Evolutionary conservation across 169 alveolate genomes (phyloP).

Genomic region (Plasmodium falciparum): DNA sequence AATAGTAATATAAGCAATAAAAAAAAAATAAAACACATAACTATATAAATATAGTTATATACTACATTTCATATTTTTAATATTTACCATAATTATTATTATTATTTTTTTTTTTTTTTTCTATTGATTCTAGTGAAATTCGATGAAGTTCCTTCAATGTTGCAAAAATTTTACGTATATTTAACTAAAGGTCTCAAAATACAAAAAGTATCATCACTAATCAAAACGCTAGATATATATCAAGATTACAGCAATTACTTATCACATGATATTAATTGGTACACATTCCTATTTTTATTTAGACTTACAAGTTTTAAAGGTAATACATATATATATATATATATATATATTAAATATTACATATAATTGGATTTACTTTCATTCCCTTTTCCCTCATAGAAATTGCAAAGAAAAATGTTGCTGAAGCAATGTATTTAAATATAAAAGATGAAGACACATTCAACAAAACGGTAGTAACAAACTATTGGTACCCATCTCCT

Average conservation of each 20-base stretch:
- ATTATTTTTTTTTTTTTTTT: too few relatives aligned
- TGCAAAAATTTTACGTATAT: conserved; percentile 30
- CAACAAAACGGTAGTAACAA: conserved; percentile 8
- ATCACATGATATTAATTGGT: conserved; percentile 53
- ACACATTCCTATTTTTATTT: conserved; percentile 31
- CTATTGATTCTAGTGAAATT: too few relatives aligned
- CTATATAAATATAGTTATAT: too few relatives aligned
- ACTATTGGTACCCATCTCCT: conserved; percentile 54
- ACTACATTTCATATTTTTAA: too few relatives aligned
- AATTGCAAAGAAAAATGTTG: conserved; percentile 15
- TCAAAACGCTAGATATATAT: conserved; percentile 22
- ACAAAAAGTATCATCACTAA: conserved; percentile 6
- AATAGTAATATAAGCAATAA: neutral
- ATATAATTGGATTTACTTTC: neutral
- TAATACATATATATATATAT: neutral
- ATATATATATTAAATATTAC: too few relatives aligned
- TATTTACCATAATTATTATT: too few relatives aligned
- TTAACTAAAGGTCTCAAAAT: conserved; percentile 11
- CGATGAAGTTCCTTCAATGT: conserved; percentile 20
- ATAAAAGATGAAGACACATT: conserved; percentile 23
- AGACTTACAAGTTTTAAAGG: conserved; percentile 32
- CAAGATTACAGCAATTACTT: conserved; percentile 43
- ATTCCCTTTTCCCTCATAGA: conserved; percentile 9
- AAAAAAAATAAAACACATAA: too few relatives aligned
- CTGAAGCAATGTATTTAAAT: conserved; percentile 44